A percentile compares a stretch with the other conserved stretches of the same genome.
Evolutionary conservation across 805 yeast species (phyloP).

Genomic region (Candida dendrica): DNA sequence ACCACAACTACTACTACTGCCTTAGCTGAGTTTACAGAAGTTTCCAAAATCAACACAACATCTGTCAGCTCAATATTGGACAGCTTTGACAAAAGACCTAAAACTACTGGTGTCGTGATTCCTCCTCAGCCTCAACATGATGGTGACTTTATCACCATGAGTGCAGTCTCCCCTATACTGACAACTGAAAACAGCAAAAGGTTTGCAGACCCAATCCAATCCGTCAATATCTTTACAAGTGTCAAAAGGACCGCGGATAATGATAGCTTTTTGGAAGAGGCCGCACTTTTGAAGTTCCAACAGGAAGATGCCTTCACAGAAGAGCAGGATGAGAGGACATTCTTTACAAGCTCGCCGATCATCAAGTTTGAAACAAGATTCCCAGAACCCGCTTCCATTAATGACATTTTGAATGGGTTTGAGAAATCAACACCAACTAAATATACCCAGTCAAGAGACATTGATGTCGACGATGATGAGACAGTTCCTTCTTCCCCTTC

Average conservation of each 20-base stretch:
- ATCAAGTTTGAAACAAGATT: constrained; percentile 13
- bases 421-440: neutral
- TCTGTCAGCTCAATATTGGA: neutral
- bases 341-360: constrained; percentile 9
- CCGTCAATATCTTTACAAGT: neutral
- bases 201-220: neutral
- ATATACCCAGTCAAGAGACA: too few species aligned
- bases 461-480: too few species aligned
- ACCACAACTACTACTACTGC: neutral
- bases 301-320: constrained; percentile 2
- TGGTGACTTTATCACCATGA: neutral
- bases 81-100: too few species aligned
- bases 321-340: constrained; percentile 4
- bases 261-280: constrained; percentile 7
- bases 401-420: constrained; percentile 3
- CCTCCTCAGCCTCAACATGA: constrained; percentile 1
- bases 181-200: neutral
- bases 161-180: neutral
- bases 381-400: constrained; percentile 13
- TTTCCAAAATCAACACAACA: neutral
- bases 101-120: neutral
- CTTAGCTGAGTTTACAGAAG: neutral
- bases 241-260: constrained; percentile 1
- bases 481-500: too few species aligned
- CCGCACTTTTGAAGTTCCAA: neutral